Evolutionary conservation across 306 rosid species (phyloP).

Genomic region (Leucaena leucocephala): DNA sequence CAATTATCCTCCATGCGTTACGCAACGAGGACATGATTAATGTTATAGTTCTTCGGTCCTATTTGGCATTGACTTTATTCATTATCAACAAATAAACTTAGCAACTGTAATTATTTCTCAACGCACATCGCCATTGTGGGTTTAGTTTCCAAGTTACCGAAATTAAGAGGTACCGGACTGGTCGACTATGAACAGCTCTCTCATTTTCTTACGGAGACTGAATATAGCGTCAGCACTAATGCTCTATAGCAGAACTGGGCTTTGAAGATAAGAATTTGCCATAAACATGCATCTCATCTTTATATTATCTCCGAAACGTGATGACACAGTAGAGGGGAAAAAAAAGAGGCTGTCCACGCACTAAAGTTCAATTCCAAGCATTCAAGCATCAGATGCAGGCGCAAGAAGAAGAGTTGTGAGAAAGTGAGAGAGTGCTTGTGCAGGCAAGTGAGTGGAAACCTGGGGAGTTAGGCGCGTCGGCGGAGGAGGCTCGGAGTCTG

Average conservation of each 20-base stretch:
- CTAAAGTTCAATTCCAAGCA: not conserved
- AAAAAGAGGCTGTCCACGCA: not conserved
- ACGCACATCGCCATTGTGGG: not conserved
- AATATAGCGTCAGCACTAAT: not conserved
- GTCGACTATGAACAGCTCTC: not conserved
- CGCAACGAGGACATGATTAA: not conserved
- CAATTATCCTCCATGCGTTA: not conserved
- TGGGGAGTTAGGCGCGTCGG: conserved; percentile 44
- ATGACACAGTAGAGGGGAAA: not conserved
- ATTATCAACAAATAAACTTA: not conserved
- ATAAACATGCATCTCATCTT: conserved; percentile 12
- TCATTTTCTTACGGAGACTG: not conserved
- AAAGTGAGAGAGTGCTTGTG: not conserved
- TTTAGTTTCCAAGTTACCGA: conserved; percentile 2
- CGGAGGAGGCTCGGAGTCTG: conserved; percentile 61
- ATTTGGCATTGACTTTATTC: not conserved
- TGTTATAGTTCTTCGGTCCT: not conserved
- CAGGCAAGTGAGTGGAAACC: conserved; percentile 40
- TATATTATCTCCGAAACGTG: conserved; percentile 18
- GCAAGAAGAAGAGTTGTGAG: conserved; percentile 15
- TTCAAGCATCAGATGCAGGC: not conserved
- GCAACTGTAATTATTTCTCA: not conserved
- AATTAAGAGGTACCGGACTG: not conserved
- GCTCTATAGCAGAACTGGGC: not conserved
- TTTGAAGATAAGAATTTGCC: not conserved